Evolutionary conservation across 352 stramenopile genomes (phyloP).

Genomic region (Phytopythium montanum): DNA sequence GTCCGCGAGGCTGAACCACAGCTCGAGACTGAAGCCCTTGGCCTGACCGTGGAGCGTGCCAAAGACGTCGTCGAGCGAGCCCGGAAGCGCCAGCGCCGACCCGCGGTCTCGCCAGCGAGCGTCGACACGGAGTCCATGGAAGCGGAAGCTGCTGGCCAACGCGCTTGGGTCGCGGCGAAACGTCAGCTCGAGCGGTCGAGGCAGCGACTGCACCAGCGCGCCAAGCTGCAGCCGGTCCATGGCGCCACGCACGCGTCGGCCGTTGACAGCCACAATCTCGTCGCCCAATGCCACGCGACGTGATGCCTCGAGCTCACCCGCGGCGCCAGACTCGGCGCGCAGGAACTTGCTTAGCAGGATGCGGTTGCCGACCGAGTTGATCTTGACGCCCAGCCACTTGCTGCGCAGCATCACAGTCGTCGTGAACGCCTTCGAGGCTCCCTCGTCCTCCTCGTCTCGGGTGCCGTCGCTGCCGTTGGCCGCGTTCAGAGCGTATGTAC

Average conservation of each 20-base stretch:
- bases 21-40: conserved; percentile 47
- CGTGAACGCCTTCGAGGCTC: neutral
- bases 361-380: conserved; percentile 68
- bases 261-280: conserved; percentile 63
- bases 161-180: conserved; percentile 45
- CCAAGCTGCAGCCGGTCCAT: conserved; percentile 62
- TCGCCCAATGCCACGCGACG: conserved; percentile 53
- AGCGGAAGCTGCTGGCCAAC: conserved; percentile 55
- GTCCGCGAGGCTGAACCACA: conserved; percentile 68
- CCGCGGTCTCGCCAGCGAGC: conserved; percentile 56
- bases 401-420: conserved; percentile 50
- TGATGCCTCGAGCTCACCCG: conserved; percentile 73
- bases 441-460: neutral
- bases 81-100: conserved; percentile 39
- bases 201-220: conserved; percentile 49
- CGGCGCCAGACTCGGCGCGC: conserved; percentile 41
- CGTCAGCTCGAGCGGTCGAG: conserved; percentile 53
- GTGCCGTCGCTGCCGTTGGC: neutral
- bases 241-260: conserved; percentile 37
- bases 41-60: conserved; percentile 11
- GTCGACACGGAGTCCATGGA: conserved; percentile 49
- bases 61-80: conserved; percentile 37
- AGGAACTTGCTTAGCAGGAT: conserved; percentile 76
- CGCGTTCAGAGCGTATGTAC: neutral
- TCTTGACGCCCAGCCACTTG: conserved; percentile 75